Evolutionary conservation across 805 yeast species (phyloP).

Genomic region (Blastobotrys americana): DNA sequence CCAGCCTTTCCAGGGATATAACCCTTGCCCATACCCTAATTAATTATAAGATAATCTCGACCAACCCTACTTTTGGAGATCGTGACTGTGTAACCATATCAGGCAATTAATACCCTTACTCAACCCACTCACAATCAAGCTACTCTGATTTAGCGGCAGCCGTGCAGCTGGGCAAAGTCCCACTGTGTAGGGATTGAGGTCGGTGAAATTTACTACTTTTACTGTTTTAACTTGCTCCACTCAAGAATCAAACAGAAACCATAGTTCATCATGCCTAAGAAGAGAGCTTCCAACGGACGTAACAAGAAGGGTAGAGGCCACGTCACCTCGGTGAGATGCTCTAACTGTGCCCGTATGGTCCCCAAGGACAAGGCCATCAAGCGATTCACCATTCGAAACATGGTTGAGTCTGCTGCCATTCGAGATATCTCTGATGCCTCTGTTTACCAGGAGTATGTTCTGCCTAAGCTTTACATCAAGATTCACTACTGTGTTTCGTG

Average conservation of each 20-base stretch:
- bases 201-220: too few relatives aligned
- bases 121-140: too few relatives aligned
- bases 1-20: too few relatives aligned
- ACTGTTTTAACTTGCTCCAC: not conserved
- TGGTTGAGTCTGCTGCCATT: slow-evolving; percentile 99
- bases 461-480: slow-evolving; percentile 99
- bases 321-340: slow-evolving; percentile 99
- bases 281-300: slow-evolving; percentile 99
- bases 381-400: slow-evolving; percentile 99
- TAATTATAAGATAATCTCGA: too few relatives aligned
- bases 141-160: too few relatives aligned
- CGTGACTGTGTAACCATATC: too few relatives aligned
- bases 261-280: slow-evolving; percentile 99
- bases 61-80: too few relatives aligned
- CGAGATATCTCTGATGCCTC: slow-evolving; percentile 99
- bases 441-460: slow-evolving; percentile 97
- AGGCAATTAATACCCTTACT: too few relatives aligned
- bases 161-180: too few relatives aligned
- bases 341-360: slow-evolving; percentile 98
- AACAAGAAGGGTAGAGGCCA: slow-evolving; percentile 99
- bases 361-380: slow-evolving; percentile 99
- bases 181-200: too few relatives aligned
- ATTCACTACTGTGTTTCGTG: slow-evolving; percentile 99
- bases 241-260: slow-evolving; percentile 31
- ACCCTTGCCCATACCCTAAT: too few relatives aligned